Base-by-base conservation (phyloP, 1,284 basidiomycete species). In the Malassezia yamatoensis region DNA sequence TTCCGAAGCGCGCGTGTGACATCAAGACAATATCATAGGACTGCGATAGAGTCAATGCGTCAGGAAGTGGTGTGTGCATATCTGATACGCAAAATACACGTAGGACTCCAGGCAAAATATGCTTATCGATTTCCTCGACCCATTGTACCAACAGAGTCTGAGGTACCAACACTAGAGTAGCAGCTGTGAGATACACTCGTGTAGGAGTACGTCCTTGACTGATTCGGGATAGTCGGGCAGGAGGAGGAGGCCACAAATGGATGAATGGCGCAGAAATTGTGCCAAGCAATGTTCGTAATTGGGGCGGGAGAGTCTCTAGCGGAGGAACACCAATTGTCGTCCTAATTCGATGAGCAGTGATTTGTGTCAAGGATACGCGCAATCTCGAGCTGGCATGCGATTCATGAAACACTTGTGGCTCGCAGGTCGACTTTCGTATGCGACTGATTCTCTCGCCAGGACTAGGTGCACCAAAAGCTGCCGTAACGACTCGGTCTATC, bases 111-210 rank as follows among this genome's bases (percentile, higher is more conserved):
- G 53, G 36, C 16, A 47, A 16, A 34, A 45, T 49, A 38, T 63
- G 61, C 18, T 62, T 62, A 12, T 46, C 40, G 10, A 63, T 62
- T 35, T 63, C 56, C 8, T 49, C 48, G 11, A 16, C 16, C 61
- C 61, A 63, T n/a, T 63, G 61, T 3, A 35, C 33, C 0, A 62
- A 13, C 13, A 63, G 43, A 16, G 60, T 56, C 8, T n/a, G 39
- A 4, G 61, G 61, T n/a, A 62, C 60, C 6, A 63, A 29, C 13
- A 62, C 57, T 5, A 63, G 36, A 10, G 60, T 63, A 3, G 61
- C 60, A 3, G 43, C 32, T 5, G 54, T 48, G 15, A 63, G 38
- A 34, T 54, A 63, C 1, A 63, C 44, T 11, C 53, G 52, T 2
- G 58, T 29, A 3, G 61, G 54, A 18, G 36, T 20, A 12, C 61